Evolutionary conservation across 2,329 filamentous ascomycete species (phyloP).

Genomic region (Neodidymelliopsis sp.): DNA sequence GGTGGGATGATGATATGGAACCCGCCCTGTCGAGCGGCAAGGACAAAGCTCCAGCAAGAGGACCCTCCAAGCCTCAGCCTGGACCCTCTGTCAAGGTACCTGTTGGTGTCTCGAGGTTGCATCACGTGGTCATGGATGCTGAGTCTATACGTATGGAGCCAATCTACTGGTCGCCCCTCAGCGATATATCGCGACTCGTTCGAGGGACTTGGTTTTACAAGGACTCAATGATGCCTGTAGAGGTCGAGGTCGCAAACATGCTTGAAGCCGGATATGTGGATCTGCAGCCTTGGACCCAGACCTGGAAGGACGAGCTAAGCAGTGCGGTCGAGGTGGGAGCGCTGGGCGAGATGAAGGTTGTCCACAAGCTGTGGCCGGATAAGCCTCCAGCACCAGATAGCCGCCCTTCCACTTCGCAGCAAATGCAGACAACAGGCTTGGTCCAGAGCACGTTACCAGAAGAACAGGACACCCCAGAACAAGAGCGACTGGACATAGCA

Average conservation of each 20-base stretch:
- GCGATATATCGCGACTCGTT: conserved; percentile 82
- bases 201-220: conserved; percentile 97
- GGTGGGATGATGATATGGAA: conserved; percentile 56
- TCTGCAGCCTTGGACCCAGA: conserved; percentile 86
- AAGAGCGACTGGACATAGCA: conserved; percentile 52
- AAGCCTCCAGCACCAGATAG: conserved; percentile 62
- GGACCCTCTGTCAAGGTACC: conserved; percentile 68
- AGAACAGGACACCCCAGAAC: conserved; percentile 52
- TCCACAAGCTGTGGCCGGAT: conserved; percentile 81
- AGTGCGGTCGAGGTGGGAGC: conserved; percentile 92
- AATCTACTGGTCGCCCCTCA: conserved; percentile 96
- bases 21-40: conserved; percentile 40
- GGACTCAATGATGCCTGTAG: conserved; percentile 91
- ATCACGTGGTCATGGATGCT: conserved; percentile 82
- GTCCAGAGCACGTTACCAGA: conserved; percentile 45
- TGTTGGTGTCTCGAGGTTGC: conserved; percentile 88
- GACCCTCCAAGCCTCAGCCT: conserved; percentile 30
- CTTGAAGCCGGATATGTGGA: conserved; percentile 90
- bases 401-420: conserved; percentile 51
- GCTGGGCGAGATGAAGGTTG: conserved; percentile 88
- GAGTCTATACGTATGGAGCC: conserved; percentile 77
- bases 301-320: conserved; percentile 89
- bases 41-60: conserved; percentile 36
- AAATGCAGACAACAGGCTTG: conserved; percentile 37
- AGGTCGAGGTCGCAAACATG: conserved; percentile 85